Base-by-base conservation (phyloP, 2,329 filamentous ascomycete species). In the Pseudomassariella vexata region DNA sequence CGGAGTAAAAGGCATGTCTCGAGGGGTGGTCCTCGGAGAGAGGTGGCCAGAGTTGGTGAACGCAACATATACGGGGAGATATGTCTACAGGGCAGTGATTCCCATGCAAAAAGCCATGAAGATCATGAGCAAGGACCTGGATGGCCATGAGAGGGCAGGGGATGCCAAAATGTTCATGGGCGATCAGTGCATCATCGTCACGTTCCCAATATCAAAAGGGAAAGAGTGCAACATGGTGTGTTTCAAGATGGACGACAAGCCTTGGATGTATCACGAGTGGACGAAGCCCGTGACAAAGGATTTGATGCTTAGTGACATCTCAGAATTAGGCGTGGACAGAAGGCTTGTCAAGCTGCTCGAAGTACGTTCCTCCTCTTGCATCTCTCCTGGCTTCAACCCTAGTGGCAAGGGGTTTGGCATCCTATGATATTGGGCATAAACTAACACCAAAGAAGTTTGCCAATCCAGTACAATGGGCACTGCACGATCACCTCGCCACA, bases 31-130 rank as follows among this genome's bases (percentile, higher is more conserved):
- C 8, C 32, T 53, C 5, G 45, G 46, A 4, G 39, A 47, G 4
- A 37, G 36, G n/a, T 37, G 35, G 7, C 50, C 48, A 6, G 37
- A 49, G 8, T 39, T 46, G 24, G 45, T 53, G 9, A 35, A 37
- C 10, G 44, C 48, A 12, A 42, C 34, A 3, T 54, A 52, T 28
- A 42, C 37, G 21, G 46, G 46, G 25, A 48, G 47, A 37, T 54
- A 51, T 34, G 44, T 48, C 24, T 55, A 53, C 34, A 38, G 49
- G 20, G 45, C 44, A 4, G 47, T 53, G 22, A 45, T 55, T 18
- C 49, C 52, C 4, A 54, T 53, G 37, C 27, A 40, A 18, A 32
- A 47, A 8, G 47, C 46, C 5, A 46, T 39, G 30, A 24, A 42
- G 20, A 46, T 50, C 10, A 35, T 52, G 2, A 48, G 48, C 12